Conservation (phyloP, 257 asterid genomes). For the Petunia secreta region DNA sequence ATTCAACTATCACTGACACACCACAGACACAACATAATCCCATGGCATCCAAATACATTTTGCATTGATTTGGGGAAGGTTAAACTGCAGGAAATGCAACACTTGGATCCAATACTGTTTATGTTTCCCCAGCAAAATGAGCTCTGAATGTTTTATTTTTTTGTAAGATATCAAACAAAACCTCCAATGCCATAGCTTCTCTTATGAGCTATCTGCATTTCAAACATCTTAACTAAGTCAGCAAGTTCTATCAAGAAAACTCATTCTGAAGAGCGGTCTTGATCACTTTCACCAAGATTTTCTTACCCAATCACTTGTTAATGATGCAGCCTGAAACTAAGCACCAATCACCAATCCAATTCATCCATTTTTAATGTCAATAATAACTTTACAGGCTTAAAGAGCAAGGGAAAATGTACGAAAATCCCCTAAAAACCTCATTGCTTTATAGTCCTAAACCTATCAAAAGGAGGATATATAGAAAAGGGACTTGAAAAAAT, state of each 20-base stretch:
- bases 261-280: not conserved
- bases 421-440: slow-evolving; percentile 42
- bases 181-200: slow-evolving; percentile 3
- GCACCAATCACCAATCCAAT: slow-evolving; percentile 48
- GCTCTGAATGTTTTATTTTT: not conserved
- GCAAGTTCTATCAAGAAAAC: not conserved
- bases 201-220: not conserved
- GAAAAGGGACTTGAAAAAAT: slow-evolving; percentile 24
- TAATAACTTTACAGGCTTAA: slow-evolving; percentile 55
- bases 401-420: slow-evolving; percentile 27
- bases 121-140: not conserved
- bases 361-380: slow-evolving; percentile 40
- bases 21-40: too few species aligned
- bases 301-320: too few species aligned
- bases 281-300: too few species aligned
- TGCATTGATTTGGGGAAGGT: not conserved
- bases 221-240: not conserved
- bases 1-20: too few species aligned
- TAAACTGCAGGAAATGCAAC: not conserved
- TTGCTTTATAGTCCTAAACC: slow-evolving; percentile 32
- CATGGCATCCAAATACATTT: too few species aligned
- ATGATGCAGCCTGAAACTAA: slow-evolving; percentile 20
- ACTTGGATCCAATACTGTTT: not conserved
- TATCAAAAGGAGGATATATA: slow-evolving; percentile 28
- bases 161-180: not conserved